Percentiles rank a stretch among this genome's conserved stretches.
Conservation (phyloP, 306 rosid species). For the Quercus variabilis region DNA sequence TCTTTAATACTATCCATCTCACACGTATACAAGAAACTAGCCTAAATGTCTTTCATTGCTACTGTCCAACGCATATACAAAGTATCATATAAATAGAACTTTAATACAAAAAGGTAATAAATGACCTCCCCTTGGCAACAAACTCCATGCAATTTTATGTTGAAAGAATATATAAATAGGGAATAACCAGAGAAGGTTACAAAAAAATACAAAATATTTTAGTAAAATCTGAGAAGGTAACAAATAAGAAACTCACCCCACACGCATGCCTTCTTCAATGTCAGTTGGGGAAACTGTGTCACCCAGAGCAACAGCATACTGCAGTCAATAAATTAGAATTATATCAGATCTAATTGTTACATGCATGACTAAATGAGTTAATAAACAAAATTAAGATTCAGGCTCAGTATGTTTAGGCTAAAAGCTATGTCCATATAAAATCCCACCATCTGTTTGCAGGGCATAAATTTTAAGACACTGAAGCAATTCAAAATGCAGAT, state of each 20-base stretch:
- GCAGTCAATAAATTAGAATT: constrained; percentile 23
- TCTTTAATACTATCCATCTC: neutral
- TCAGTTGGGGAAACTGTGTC: constrained; percentile 99
- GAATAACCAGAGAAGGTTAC: too few relatives aligned
- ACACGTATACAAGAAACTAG: neutral
- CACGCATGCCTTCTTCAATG: constrained; percentile 99
- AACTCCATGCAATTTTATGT: neutral
- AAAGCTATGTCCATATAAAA: neutral
- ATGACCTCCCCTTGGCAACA: neutral
- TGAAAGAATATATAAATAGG: neutral
- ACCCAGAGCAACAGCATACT: constrained; percentile 98
- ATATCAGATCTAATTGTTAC: constrained; percentile 22
- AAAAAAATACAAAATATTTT: neutral
- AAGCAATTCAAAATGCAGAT: neutral
- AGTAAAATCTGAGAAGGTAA: neutral
- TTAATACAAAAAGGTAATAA: neutral
- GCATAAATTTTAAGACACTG: neutral
- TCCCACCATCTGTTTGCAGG: neutral
- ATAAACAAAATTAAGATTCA: neutral
- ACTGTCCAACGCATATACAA: neutral
- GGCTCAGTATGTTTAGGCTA: neutral
- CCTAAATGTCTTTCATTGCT: too few relatives aligned
- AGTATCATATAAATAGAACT: neutral
- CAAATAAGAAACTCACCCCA: constrained; percentile 59
- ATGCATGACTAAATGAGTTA: neutral